Evolutionary conservation across 2,329 filamentous ascomycete genomes (phyloP), one percentile per base, ranked within the genome.

Genomic region (Colletotrichum tanaceti): DNA sequence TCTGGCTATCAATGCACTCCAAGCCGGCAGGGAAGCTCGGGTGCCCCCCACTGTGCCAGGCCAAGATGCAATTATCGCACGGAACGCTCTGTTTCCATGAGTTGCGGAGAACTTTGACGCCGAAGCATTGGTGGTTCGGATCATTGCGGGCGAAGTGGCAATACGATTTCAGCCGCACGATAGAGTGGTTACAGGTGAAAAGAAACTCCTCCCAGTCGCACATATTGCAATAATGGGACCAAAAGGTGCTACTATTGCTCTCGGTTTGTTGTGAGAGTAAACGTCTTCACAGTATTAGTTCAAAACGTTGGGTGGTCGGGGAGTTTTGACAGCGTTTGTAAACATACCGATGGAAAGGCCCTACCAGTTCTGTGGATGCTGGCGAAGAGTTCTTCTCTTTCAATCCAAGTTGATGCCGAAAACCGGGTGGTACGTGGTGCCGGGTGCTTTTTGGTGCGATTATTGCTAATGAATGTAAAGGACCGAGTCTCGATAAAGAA

Each of bases 101-200:
- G 70, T 88, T 81, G 28, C 88, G 85, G 68, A 92, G 83, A 46
- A 87, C 87, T 80, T 91, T 90, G 63, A 92, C 87, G 13, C 89
- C 85, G 71, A 87, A 87, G 77, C 92, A 94, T 73, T 88, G 84
- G 76, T 94, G 91, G 70, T 86, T 84, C 0, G 87, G 87, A 73
- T 93, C 89, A 75, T 92, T 93, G 67, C 92, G 89, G 6, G 91
- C 90, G 72, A 89, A 89, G 79, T 94, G 92, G 78, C 92, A 94
- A 78, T 93, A 86, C 28, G 87, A 89, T 74, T 90, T 88, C 38
- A 92, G 81, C 22, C 88, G 86, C 32, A 85, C 79, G 18, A 82
- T 80, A 5, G 82, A 84, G 79, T 93, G 91, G 38, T 83, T 83
- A 80, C 91, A 94, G 59, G 77, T 79, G 76, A 91, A 93, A 68